Percentiles rank a stretch among this genome's conserved stretches.
Conservation (phyloP, 805 yeast genomes). For the Candida ponderosae region DNA sequence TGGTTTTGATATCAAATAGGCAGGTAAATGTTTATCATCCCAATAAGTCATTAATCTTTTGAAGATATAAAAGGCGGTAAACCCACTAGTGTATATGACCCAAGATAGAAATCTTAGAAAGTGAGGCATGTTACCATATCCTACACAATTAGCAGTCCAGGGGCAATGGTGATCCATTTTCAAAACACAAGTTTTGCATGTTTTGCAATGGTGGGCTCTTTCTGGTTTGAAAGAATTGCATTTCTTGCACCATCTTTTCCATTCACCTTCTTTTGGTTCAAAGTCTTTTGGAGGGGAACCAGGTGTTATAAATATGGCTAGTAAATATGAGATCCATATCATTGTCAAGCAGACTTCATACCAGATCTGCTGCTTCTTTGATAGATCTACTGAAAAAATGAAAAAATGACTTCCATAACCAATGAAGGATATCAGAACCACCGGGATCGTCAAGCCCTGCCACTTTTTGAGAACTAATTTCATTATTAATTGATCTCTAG, state of each 20-base stretch:
- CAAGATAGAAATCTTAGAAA: conserved; percentile 69
- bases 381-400: conserved; percentile 39
- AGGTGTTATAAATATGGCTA: conserved; percentile 62
- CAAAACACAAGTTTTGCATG: conserved; percentile 65
- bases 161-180: conserved; percentile 95
- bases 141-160: conserved; percentile 91
- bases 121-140: conserved; percentile 69
- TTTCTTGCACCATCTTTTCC: conserved; percentile 68
- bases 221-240: conserved; percentile 74
- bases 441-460: conserved; percentile 47
- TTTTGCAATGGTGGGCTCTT: conserved; percentile 79
- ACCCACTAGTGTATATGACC: conserved; percentile 47
- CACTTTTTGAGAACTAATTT: no score
- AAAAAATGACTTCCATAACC: conserved; percentile 59
- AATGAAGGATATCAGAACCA: conserved; percentile 42
- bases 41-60: conserved; percentile 37
- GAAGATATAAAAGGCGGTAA: conserved; percentile 34
- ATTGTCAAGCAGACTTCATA: conserved; percentile 41
- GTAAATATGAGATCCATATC: conserved; percentile 67
- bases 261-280: conserved; percentile 35
- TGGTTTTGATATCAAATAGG: conserved; percentile 40
- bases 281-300: conserved; percentile 56
- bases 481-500: no score
- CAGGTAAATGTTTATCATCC: conserved; percentile 42
- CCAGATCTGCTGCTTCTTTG: conserved; percentile 30